A percentile compares a stretch with the other conserved stretches of the same genome.
Evolutionary conservation across 1,139 yeast genomes (phyloP).

Genomic region (Pichia sp.): DNA sequence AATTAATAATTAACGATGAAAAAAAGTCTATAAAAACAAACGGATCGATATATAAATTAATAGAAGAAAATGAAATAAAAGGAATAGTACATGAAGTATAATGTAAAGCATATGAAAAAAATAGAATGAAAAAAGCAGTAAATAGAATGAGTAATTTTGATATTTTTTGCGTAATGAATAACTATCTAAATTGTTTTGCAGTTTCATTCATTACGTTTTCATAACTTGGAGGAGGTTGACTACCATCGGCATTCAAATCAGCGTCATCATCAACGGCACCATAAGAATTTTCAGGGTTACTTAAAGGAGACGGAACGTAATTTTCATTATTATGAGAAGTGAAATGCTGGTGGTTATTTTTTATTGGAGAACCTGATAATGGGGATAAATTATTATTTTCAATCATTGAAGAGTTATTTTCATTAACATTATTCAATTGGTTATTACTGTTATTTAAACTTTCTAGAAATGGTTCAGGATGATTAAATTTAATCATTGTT

Average conservation of each 20-base stretch:
- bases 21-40: not conserved
- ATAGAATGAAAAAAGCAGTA: not conserved
- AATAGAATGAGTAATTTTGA: not conserved
- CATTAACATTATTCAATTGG: slow-evolving; percentile 1
- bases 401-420: not conserved
- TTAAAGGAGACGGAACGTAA: slow-evolving; percentile 9
- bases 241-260: slow-evolving; percentile 5
- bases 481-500: slow-evolving; percentile 21
- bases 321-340: not conserved
- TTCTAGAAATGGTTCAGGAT: slow-evolving; percentile 29
- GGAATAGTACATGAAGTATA: not conserved
- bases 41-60: not conserved
- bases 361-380: slow-evolving; percentile 17
- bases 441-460: slow-evolving; percentile 7
- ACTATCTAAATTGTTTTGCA: slow-evolving; percentile 21
- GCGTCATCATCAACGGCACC: slow-evolving; percentile 3
- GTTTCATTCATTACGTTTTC: slow-evolving; percentile 30
- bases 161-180: not conserved
- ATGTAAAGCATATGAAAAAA: not conserved
- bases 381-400: slow-evolving; percentile 16
- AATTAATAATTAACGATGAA: too few species aligned
- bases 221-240: slow-evolving; percentile 32
- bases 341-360: not conserved
- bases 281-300: slow-evolving; percentile 4
- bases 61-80: not conserved